phyloP scores from a whole-genome alignment of 2,329 filamentous ascomycete species.

The Trichothecium sympodiale region DNA sequence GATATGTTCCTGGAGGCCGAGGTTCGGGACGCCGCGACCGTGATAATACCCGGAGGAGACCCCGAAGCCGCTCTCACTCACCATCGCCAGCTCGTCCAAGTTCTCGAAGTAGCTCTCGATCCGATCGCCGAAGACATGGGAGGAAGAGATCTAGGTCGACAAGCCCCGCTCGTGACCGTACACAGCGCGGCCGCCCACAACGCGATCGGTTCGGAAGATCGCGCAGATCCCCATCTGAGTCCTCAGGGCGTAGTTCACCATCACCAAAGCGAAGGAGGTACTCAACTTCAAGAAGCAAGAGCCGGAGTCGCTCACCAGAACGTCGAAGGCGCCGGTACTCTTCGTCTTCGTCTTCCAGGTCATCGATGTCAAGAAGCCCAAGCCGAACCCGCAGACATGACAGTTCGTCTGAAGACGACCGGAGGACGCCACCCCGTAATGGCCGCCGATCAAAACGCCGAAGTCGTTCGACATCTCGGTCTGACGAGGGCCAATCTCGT shows the following conservation, averaged over 20 bases:
- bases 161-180: conserved; percentile 12
- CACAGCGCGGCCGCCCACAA: conserved; percentile 10
- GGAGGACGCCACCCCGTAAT: conserved; percentile 8
- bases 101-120: conserved; percentile 19
- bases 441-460: conserved; percentile 8
- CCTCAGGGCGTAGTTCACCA: conserved; percentile 28
- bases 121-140: conserved; percentile 18
- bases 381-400: conserved; percentile 18
- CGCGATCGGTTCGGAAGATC: conserved; percentile 9
- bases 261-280: conserved; percentile 39
- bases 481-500: conserved; percentile 5
- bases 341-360: conserved; percentile 23
- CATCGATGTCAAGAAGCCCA: conserved; percentile 27
- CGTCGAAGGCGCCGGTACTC: conserved; percentile 19
- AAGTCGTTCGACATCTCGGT: conserved; percentile 7
- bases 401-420: conserved; percentile 4
- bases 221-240: conserved; percentile 22
- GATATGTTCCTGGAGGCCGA: conserved; percentile 40
- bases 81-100: conserved; percentile 23
- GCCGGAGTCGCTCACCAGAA: conserved; percentile 20
- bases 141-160: conserved; percentile 29
- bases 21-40: conserved; percentile 27
- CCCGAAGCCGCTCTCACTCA: conserved; percentile 9
- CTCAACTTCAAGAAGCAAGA: conserved; percentile 36
- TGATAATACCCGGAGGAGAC: conserved; percentile 26